Evolutionary conservation across 2,329 filamentous ascomycete genomes (phyloP).

Genomic region (Claviceps cyperi): DNA sequence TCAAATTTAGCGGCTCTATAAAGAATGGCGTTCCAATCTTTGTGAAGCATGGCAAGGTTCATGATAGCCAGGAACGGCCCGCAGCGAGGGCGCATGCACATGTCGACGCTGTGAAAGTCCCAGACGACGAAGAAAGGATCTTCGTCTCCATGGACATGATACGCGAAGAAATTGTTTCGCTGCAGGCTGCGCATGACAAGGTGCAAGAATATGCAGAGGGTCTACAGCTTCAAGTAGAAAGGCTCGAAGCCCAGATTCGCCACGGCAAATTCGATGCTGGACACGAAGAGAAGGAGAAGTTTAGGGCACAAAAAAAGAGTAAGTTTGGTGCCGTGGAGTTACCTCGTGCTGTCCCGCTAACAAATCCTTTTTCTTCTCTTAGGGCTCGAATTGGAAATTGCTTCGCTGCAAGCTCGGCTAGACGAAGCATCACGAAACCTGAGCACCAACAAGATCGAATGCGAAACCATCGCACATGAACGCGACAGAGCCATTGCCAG

Average conservation of each 20-base stretch:
- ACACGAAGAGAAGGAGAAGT: conserved; percentile 29
- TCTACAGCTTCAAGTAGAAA: conserved; percentile 36
- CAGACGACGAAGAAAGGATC: conserved; percentile 40
- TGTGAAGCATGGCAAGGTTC: conserved; percentile 37
- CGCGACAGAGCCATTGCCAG: conserved; percentile 51
- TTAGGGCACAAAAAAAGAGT: conserved; percentile 41
- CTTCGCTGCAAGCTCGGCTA: conserved; percentile 44
- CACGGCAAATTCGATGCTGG: conserved; percentile 28
- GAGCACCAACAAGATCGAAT: conserved; percentile 47
- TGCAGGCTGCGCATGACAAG: conserved; percentile 42
- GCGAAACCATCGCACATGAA: conserved; percentile 47
- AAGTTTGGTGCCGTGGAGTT: conserved; percentile 22
- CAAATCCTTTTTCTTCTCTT: background rate
- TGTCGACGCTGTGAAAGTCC: conserved; percentile 35
- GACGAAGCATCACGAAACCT: conserved; percentile 49
- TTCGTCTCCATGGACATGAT: conserved; percentile 50
- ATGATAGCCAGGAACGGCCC: conserved; percentile 25
- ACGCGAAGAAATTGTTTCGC: conserved; percentile 39
- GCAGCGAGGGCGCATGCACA: conserved; percentile 26
- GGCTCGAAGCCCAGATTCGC: conserved; percentile 33
- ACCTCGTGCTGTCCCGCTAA: background rate
- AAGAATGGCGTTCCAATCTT: conserved; percentile 41
- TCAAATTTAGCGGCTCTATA: conserved; percentile 34
- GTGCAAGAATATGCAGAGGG: conserved; percentile 39
- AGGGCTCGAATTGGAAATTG: conserved; percentile 46